Evolutionary conservation across 2,329 filamentous ascomycete species (phyloP).

Genomic region (Biscogniauxia mediterranea): DNA sequence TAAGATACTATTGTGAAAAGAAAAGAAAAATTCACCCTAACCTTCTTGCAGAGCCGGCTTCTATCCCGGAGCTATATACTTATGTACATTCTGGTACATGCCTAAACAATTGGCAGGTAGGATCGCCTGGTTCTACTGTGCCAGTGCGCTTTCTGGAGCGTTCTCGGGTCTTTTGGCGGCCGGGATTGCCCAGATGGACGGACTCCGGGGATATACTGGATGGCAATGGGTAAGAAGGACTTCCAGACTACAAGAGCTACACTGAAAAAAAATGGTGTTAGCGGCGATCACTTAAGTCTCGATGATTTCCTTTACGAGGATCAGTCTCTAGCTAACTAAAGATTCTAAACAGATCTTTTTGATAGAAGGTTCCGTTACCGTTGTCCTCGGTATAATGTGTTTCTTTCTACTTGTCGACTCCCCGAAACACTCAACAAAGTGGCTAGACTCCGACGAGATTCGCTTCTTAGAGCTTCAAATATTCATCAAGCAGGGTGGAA

Average conservation of each 20-base stretch:
- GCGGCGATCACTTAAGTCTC: no score
- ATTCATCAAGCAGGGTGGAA: conserved; percentile 5
- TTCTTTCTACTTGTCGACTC: conserved; percentile 48
- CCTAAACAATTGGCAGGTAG: conserved; percentile 30
- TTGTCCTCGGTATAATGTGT: conserved; percentile 37
- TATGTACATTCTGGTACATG: conserved; percentile 35
- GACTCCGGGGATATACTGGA: conserved; percentile 39
- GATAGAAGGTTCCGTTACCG: conserved; percentile 46
- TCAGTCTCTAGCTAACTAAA: conserved; percentile 2
- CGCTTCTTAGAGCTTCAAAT: conserved; percentile 38
- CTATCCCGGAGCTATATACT: conserved; percentile 33
- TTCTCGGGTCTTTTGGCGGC: conserved; percentile 46
- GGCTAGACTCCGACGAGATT: conserved; percentile 40
- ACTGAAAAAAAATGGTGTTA: background rate
- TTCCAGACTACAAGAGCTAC: background rate
- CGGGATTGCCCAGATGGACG: conserved; percentile 46
- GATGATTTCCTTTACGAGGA: background rate
- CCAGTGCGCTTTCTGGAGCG: conserved; percentile 39
- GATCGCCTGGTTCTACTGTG: conserved; percentile 37
- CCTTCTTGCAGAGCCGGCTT: conserved; percentile 29
- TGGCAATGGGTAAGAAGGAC: conserved; percentile 42
- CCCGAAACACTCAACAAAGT: conserved; percentile 39
- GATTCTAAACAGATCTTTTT: conserved; percentile 45
- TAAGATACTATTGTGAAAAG: background rate
- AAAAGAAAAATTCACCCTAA: conserved; percentile 6